Evolutionary conservation across 208 protist genomes (phyloP), one percentile per base, ranked within the genome.

Genomic region (Leptomonas pyrrhocoris): DNA sequence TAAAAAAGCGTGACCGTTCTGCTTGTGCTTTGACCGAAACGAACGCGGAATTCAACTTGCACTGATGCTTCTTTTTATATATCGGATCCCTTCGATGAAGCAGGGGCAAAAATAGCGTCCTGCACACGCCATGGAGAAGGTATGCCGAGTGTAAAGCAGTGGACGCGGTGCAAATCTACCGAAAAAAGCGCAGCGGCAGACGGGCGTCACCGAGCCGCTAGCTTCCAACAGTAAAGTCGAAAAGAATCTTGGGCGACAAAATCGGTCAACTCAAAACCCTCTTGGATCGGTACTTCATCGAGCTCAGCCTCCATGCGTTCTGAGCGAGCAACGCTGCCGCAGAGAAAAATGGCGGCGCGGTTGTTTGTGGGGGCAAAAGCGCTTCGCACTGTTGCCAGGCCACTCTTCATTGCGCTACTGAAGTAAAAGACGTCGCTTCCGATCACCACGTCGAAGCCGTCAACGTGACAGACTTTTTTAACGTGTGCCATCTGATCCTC

Each of bases 341-440:
- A 90, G 7, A 86, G 30, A 58, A 84, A 84, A 12, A 58, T 21
- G 8, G 62, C 59, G n/a, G 60, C 54, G 7, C n/a, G 15, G 23
- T 28, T 62, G 45, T 51, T n/a, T 1, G 18, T 28, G 12, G 57
- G 55, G 25, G 34, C 28, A 27, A 90, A 66, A 9, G 70, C 71
- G 18, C 31, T 21, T 4, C 70, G 69, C 11, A 82, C 82, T 2
- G 82, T 86, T 18, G 45, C 66, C 15, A 90, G 62, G 8, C 81
- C 82, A 13, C 60, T 51, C 30, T 50, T 83, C 34, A 88, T 57
- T 1, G 65, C 68, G 30, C 61, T 61, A 23, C 53, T 75, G 66
- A 90, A 88, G 67, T 89, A 91, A 36, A 91, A 89, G n/a, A 91
- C 51, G 40, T 91, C 86, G 71, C 82, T 86, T 5, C 80, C 86